These are phyloP conservation scores for Zygosaccharomyces pseudorouxii DNA, from an alignment of 805 yeast genomes.

Conservation along the genomic window DNA sequence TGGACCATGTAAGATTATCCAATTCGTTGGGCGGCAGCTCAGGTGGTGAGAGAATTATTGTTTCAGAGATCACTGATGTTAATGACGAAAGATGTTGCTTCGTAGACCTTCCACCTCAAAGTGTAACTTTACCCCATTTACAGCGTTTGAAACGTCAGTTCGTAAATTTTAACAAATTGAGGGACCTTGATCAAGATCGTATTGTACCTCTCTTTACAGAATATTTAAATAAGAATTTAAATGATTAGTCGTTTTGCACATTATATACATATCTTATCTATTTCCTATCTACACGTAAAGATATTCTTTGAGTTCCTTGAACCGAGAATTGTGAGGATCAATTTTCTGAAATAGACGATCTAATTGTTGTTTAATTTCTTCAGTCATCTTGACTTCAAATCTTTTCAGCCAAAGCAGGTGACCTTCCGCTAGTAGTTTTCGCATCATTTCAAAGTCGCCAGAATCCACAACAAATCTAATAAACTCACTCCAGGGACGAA, in stretches of 20 bases:
- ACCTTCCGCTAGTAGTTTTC: conserved; percentile 20
- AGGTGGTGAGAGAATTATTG: conserved; percentile 45
- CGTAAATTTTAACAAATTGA: conserved; percentile 72
- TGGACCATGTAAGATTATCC: conserved; percentile 42
- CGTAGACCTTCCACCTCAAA: conserved; percentile 58
- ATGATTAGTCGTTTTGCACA: conserved; percentile 16
- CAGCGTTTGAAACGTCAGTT: conserved; percentile 82
- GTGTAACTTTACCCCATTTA: conserved; percentile 67
- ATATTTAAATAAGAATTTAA: conserved; percentile 62
- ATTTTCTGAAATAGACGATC: conserved; percentile 14
- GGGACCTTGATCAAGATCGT: conserved; percentile 65
- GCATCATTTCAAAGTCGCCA: conserved; percentile 15
- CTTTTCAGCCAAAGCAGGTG: conserved; percentile 27
- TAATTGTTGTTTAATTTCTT: conserved; percentile 15
- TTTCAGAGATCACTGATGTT: conserved; percentile 37
- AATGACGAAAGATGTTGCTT: conserved; percentile 38
- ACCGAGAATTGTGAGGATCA: conserved; percentile 13
- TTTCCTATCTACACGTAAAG: conserved; percentile 5
- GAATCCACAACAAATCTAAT: conserved; percentile 18
- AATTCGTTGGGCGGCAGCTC: conserved; percentile 41
- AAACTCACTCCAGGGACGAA: conserved; percentile 28
- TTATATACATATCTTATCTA: background rate
- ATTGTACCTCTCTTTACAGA: conserved; percentile 73
- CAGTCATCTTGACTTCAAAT: conserved; percentile 19
- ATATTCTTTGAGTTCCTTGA: conserved; percentile 8